Conservation (phyloP, 2,329 filamentous ascomycete species). For the Talaromyces sp. region DNA sequence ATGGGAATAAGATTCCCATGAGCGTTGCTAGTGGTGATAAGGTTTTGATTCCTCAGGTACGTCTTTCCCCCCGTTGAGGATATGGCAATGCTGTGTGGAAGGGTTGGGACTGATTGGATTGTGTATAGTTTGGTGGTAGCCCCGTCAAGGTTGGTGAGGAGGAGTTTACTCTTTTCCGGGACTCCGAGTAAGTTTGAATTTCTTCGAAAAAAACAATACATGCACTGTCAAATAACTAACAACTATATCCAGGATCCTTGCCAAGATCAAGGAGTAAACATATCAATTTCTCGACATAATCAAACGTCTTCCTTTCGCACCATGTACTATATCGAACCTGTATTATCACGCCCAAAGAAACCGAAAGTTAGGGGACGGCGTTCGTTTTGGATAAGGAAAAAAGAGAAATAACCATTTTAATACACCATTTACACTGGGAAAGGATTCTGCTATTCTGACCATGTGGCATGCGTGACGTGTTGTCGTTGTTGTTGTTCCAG, state of each 20-base stretch:
- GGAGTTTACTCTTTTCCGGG: slow-evolving; percentile 92
- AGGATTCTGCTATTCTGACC: slow-evolving; percentile 13
- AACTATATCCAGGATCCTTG: slow-evolving; percentile 69
- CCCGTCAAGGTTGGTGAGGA: slow-evolving; percentile 97
- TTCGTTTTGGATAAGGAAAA: slow-evolving; percentile 2
- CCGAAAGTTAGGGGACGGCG: not conserved
- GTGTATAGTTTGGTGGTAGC: slow-evolving; percentile 79
- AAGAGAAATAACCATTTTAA: slow-evolving; percentile 13
- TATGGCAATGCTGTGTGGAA: not conserved
- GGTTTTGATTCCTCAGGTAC: slow-evolving; percentile 91
- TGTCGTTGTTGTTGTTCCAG: slow-evolving; percentile 21
- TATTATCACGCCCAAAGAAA: slow-evolving; percentile 20
- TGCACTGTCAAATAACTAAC: slow-evolving; percentile 22
- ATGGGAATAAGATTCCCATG: slow-evolving; percentile 83
- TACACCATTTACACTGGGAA: slow-evolving; percentile 18
- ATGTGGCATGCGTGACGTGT: slow-evolving; percentile 21
- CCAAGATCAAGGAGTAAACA: slow-evolving; percentile 96
- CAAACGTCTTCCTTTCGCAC: slow-evolving; percentile 18
- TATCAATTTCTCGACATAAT: slow-evolving; percentile 20
- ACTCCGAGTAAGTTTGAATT: slow-evolving; percentile 81
- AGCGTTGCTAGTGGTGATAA: slow-evolving; percentile 82
- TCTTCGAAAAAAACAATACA: not conserved
- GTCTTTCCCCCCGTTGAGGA: slow-evolving; percentile 29
- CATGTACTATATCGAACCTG: slow-evolving; percentile 23
- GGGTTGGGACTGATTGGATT: not conserved